These are phyloP conservation scores for Lanmaoa rubissima DNA, from an alignment of 768 basidiomycete species.

Conservation along the genomic window DNA sequence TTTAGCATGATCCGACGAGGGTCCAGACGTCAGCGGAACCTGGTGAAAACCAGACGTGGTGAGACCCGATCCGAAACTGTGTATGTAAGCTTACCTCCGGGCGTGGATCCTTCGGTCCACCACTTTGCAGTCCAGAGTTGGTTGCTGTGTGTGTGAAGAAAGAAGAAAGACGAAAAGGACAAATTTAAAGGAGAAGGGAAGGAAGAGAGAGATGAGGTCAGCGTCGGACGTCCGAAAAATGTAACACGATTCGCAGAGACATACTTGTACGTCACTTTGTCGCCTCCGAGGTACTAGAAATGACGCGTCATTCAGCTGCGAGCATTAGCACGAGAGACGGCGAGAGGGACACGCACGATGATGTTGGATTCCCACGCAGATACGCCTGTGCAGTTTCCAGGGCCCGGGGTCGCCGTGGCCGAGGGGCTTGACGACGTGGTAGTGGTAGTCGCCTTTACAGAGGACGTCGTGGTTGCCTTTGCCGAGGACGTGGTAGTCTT, in stretches of 20 bases:
- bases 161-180: no score
- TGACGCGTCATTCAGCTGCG: background rate
- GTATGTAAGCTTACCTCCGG: background rate
- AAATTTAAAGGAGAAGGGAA: no score
- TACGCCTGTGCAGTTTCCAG: constrained; percentile 40
- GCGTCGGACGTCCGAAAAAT: no score
- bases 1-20: constrained; percentile 16
- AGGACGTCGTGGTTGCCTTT: background rate
- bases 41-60: background rate
- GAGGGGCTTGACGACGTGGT: background rate
- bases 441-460: constrained; percentile 11
- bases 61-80: background rate
- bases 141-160: background rate
- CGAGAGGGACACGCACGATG: constrained; percentile 35
- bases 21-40: constrained; percentile 12
- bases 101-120: constrained; percentile 13
- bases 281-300: constrained; percentile 43
- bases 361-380: constrained; percentile 38
- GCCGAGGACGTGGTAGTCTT: background rate
- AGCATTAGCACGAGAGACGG: background rate
- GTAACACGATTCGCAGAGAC: constrained; percentile 2
- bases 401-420: constrained; percentile 9
- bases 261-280: constrained; percentile 41
- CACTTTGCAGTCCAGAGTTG: constrained; percentile 15
- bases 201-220: background rate